Evolutionary conservation across 345 rosid species (phyloP), one percentile per base, ranked within the genome.

Genomic region (Brassica juncea): DNA sequence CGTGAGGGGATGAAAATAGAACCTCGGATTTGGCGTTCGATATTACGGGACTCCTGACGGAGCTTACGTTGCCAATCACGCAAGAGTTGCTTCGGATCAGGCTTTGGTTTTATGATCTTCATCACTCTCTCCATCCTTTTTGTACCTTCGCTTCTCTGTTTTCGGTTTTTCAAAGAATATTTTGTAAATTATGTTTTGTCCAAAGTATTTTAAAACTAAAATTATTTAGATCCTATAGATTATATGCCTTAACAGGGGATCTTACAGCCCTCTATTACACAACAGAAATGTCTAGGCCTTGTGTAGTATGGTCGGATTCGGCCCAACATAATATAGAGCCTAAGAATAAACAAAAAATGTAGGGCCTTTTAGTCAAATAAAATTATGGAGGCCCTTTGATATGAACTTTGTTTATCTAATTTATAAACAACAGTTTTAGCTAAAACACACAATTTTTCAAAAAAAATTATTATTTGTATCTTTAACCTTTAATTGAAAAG

Each of bases 1-100:
- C 67, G 37, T 32, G 25, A 4, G 6, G 58, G 4, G 21, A 31
- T 49, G 57, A 4, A 37, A 70, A 37, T 9, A n/a, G 23, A n/a
- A 80, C 97, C 98, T 86, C 95, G 85, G 81, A 91, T 93, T 84
- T 93, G 95, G 78, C 98, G 97, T 67, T 93, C 98, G 74, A 91
- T 89, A 85, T 89, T 90, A 73, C 98, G 95, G 61, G 87, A 84
- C 80, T 91, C 98, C 65, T 93, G 97, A 16, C 98, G 94, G 15
- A 93, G 94, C 72, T 82, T 84, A 14, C 92, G 95, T 78, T 93
- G 97, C 98, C 97, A 93, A 87, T 93, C 98, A 69, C 94, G 87
- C 71, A 93, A 75, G 44, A 77, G 87, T 86, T 87, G 90, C 62
- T 93, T 93, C 0, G 98, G 98, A 77, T 93, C 89, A 21, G 91